Base-by-base conservation (phyloP, 306 rosid genomes). In the Acacia confusa region DNA sequence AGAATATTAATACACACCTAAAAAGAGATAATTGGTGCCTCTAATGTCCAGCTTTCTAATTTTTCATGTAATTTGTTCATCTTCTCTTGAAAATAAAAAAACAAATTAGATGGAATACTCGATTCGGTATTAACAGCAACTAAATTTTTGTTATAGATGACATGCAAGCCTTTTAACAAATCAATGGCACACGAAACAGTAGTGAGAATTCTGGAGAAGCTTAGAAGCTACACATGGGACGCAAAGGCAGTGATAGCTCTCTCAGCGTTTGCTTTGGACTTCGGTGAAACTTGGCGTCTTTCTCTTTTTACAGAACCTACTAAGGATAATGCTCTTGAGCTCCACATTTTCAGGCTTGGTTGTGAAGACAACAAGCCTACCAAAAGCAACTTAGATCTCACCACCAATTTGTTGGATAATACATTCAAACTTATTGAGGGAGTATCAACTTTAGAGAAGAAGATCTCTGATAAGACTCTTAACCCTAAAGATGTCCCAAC, bases 211-310 rank as follows among this genome's bases (percentile, higher is more conserved):
- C 87, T 88, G 4, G 74, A 81, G 36, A 84, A 78, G 82, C 82
- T 90, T 1, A 52, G 81, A 8, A 79, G 27, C 74, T 86, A 78
- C 55, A 38, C 82, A 4, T 90, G 92, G 94, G 91, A 88, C 28
- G 91, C 89, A 14, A 90, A 90, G 72, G 84, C n/a, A n/a, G n/a
- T n/a, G n/a, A n/a, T n/a, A n/a, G n/a, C 91, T 13, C 52, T 90
- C 0, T 84, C 93, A 7, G 91, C 91, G 12, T 90, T 90, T 63
- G 84, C 90, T 1, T 25, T 84, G 76, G 88, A 88, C 74, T 86
- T 71, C 25, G 90, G 94, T 0, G 90, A 90, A 71, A 86, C 86
- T 73, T 88, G 89, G 90, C 86, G 82, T 9, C 84, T 90, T 0
- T 86, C 91, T 0, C 81, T 84, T 20, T 70, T 84, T 13, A 73